Evolutionary conservation across 768 basidiomycete genomes (phyloP).

Genomic region (Suillus cothurnatus): DNA sequence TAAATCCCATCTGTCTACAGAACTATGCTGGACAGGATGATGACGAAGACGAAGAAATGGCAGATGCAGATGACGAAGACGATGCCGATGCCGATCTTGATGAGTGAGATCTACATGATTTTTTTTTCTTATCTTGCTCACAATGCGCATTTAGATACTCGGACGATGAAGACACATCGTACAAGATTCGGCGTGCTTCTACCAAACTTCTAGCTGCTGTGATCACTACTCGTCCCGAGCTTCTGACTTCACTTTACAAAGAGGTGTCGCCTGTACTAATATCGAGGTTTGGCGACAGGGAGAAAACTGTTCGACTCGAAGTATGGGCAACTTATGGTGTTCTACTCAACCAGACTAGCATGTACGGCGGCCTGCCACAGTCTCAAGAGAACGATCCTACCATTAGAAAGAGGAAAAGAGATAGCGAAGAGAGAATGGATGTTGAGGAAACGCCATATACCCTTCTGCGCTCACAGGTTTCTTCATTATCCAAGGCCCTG

Average conservation of each 20-base stretch:
- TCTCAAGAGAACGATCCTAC: slow-evolving; percentile 48
- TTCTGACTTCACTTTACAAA: slow-evolving; percentile 77
- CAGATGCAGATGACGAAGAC: slow-evolving; percentile 61
- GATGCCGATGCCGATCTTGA: slow-evolving; percentile 82
- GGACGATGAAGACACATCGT: slow-evolving; percentile 97
- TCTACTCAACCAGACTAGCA: slow-evolving; percentile 80
- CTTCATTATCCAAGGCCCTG: slow-evolving; percentile 75
- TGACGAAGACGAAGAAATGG: slow-evolving; percentile 63
- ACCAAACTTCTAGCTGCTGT: slow-evolving; percentile 87
- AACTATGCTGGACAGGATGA: slow-evolving; percentile 79
- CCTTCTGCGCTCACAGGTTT: slow-evolving; percentile 75
- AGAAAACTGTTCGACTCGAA: slow-evolving; percentile 92
- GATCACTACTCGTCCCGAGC: slow-evolving; percentile 88
- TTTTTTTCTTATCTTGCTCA: neutral
- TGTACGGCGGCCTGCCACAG: slow-evolving; percentile 71
- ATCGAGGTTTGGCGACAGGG: slow-evolving; percentile 90
- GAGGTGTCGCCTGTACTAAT: slow-evolving; percentile 88
- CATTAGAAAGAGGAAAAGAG: slow-evolving; percentile 73
- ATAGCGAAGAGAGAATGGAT: slow-evolving; percentile 72
- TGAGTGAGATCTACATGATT: slow-evolving; percentile 51
- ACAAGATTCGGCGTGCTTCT: slow-evolving; percentile 93
- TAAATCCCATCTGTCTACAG: slow-evolving; percentile 34
- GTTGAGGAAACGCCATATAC: slow-evolving; percentile 73
- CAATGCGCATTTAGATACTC: slow-evolving; percentile 64
- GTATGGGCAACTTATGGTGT: slow-evolving; percentile 85